Base-by-base conservation (phyloP, 148 eudicot genomes). In the Silene uniflora region DNA sequence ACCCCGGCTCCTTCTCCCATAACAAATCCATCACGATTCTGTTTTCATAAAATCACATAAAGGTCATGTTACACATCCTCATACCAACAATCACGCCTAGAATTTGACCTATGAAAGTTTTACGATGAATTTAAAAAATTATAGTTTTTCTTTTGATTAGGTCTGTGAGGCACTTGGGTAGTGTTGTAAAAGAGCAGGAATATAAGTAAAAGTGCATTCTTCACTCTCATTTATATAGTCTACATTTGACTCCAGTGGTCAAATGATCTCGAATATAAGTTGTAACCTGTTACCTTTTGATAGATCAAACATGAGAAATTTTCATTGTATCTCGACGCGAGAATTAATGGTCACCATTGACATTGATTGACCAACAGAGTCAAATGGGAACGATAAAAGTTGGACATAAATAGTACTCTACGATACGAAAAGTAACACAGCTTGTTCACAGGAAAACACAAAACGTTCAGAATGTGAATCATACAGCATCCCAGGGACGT, bases 1-100 rank as follows among this genome's bases (percentile, higher is more conserved):
- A 90, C 98, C 69, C 98, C 98, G 81, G 98, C 91, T 64, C 98
- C 98, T 86, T 94, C 98, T 82, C 98, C 98, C 98, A 94, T 90
- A n/a, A 94, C 98, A 87, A 94, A 94, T 72, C 98, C 98, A 86
- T 94, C 98, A 73, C 97, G 93, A 75, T 81, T 87, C 98, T 94
- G 84, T 83, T 69, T 63, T 47, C 74, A 69, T 52, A 73, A 54
- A 76, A 62, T 7, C 22, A 71, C 58, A 42, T 23, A 29, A 32
- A 66, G 49, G n/a, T 72, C 56, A 32, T 23, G 72, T 66, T 49
- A 69, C 63, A 46, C 18, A 46, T 23, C 70, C 65, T 42, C 73
- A 5, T 21, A 61, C 65, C 23, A 49, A 56, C 29, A 10, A 42
- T 5, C 27, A 68, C 17, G 47, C 52, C 47, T 27, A 10, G 52